Evolutionary conservation across 1,139 yeast genomes (phyloP).

Genomic region (Lizanozyma gosingica): DNA sequence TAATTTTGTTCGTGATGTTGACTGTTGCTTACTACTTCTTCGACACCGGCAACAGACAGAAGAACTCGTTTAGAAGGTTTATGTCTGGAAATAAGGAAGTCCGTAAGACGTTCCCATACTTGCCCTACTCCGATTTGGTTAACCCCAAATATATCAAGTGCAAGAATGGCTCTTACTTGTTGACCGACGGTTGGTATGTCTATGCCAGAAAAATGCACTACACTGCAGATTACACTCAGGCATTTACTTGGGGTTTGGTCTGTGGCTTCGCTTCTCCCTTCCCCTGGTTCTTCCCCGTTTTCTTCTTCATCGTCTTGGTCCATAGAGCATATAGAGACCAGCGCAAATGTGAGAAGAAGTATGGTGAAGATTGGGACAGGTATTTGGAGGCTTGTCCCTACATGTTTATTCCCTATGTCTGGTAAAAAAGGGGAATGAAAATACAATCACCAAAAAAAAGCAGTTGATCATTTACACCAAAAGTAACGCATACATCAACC

Average conservation of each 20-base stretch:
- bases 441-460: too few species aligned
- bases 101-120: conserved; percentile 87
- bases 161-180: conserved; percentile 70
- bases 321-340: conserved; percentile 89
- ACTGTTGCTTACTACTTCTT: conserved; percentile 79
- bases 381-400: conserved; percentile 87
- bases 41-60: conserved; percentile 92
- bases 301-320: conserved; percentile 76
- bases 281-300: conserved; percentile 94
- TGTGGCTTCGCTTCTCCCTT: conserved; percentile 84
- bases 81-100: conserved; percentile 69
- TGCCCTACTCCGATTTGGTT: conserved; percentile 73
- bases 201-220: conserved; percentile 91
- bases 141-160: conserved; percentile 83
- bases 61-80: conserved; percentile 83
- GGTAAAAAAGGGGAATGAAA: too few species aligned
- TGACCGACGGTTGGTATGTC: conserved; percentile 91
- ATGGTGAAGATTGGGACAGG: conserved; percentile 89
- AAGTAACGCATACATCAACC: too few species aligned
- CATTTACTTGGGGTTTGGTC: conserved; percentile 83
- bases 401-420: conserved; percentile 81
- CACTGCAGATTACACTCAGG: conserved; percentile 88
- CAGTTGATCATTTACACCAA: too few species aligned
- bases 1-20: conserved; percentile 46
- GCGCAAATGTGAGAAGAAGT: conserved; percentile 73